These are phyloP conservation scores for Stagonosporopsis vannaccii DNA, from an alignment of 2,329 filamentous ascomycete genomes.

Conservation along the genomic window DNA sequence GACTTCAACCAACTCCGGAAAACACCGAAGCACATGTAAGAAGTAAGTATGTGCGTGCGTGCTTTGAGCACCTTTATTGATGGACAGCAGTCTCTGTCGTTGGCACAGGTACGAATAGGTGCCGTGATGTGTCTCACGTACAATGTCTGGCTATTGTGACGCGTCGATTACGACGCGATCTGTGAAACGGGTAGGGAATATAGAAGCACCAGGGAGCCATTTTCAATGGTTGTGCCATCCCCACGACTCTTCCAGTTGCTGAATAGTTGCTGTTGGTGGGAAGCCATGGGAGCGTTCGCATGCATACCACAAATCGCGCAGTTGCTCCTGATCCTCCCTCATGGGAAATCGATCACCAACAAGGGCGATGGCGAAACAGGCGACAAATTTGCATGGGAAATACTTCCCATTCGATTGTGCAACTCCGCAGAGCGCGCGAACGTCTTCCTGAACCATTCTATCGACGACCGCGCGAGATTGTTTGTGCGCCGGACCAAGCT, in stretches of 20 bases:
- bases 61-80: too few relatives aligned
- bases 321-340: conserved; percentile 41
- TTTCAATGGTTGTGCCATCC: conserved; percentile 32
- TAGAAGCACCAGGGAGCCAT: neutral
- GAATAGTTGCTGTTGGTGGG: conserved; percentile 42
- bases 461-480: conserved; percentile 43
- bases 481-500: conserved; percentile 45
- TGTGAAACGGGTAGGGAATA: neutral
- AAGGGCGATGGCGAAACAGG: conserved; percentile 45
- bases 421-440: conserved; percentile 46
- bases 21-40: neutral
- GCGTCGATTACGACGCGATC: neutral
- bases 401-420: conserved; percentile 44
- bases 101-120: neutral
- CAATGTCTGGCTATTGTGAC: neutral
- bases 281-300: conserved; percentile 46
- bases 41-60: too few relatives aligned
- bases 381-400: conserved; percentile 47
- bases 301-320: conserved; percentile 41
- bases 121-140: neutral
- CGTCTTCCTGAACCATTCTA: conserved; percentile 43
- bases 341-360: conserved; percentile 46
- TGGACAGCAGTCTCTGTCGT: neutral
- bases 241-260: conserved; percentile 48
- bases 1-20: neutral